Conservation (phyloP, 495 filamentous ascomycete genomes). For the Penicillium egyptiacum region DNA sequence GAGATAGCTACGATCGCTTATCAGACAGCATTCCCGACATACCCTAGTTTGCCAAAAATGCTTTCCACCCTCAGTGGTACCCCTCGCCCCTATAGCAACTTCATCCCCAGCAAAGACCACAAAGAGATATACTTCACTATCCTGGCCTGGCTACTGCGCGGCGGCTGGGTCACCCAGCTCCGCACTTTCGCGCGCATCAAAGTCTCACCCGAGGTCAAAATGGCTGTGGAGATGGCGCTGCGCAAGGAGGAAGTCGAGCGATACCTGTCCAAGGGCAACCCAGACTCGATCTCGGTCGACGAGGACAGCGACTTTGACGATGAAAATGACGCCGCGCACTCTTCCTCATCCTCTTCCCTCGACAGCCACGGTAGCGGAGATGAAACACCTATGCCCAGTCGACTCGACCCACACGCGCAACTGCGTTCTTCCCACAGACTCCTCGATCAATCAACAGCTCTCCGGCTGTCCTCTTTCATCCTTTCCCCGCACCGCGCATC, state of each 20-base stretch:
- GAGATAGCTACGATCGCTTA: conserved; percentile 70
- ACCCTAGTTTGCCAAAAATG: conserved; percentile 81
- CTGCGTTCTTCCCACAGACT: conserved; percentile 40
- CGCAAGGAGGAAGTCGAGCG: conserved; percentile 48
- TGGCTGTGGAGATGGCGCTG: conserved; percentile 45
- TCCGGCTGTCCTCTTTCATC: conserved; percentile 49
- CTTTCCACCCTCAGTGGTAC: conserved; percentile 71
- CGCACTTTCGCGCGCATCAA: conserved; percentile 84
- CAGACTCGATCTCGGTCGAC: conserved; percentile 20
- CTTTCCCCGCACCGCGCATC: conserved; percentile 55
- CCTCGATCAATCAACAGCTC: conserved; percentile 39
- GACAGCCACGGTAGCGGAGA: conserved; percentile 43
- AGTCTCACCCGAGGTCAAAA: conserved; percentile 50
- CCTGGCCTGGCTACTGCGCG: conserved; percentile 86
- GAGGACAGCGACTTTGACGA: conserved; percentile 15
- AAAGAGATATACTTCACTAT: conserved; percentile 84
- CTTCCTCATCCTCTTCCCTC: conserved; percentile 46
- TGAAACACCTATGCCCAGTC: conserved; percentile 39
- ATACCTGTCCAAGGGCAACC: conserved; percentile 36
- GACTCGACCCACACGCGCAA: conserved; percentile 27
- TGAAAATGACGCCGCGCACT: conserved; percentile 30
- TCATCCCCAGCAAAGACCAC: conserved; percentile 87
- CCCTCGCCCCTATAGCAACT: conserved; percentile 73
- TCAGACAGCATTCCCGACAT: conserved; percentile 71
- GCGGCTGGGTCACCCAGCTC: conserved; percentile 89